phyloP scores from a whole-genome alignment of 805 yeast genomes.

The Candida sphagnicola region DNA sequence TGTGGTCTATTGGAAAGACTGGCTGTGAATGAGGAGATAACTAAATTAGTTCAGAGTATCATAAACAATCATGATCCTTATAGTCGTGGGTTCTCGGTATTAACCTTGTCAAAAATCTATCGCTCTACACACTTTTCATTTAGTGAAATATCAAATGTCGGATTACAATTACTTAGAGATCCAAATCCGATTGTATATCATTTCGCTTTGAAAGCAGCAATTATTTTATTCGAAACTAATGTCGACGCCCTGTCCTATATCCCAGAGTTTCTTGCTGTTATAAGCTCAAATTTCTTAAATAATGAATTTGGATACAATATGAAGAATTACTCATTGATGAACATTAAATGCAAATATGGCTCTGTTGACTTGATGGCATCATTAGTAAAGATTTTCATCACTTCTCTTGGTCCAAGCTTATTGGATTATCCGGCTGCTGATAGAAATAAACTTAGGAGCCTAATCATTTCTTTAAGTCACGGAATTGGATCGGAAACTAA shows the following conservation, averaged over 20 bases:
- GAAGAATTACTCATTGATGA: slow-evolving; percentile 26
- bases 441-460: slow-evolving; percentile 20
- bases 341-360: slow-evolving; percentile 30
- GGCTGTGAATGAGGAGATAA: slow-evolving; percentile 20
- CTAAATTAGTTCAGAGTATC: slow-evolving; percentile 50
- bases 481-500: slow-evolving; percentile 29
- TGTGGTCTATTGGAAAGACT: slow-evolving; percentile 16
- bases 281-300: slow-evolving; percentile 30
- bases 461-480: slow-evolving; percentile 24
- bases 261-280: slow-evolving; percentile 30
- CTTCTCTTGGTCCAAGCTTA: slow-evolving; percentile 37
- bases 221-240: slow-evolving; percentile 54
- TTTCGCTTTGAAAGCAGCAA: slow-evolving; percentile 62
- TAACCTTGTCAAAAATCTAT: slow-evolving; percentile 28
- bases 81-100: slow-evolving; percentile 44
- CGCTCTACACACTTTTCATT: slow-evolving; percentile 25
- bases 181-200: slow-evolving; percentile 84
- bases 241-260: slow-evolving; percentile 41
- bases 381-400: slow-evolving; percentile 27
- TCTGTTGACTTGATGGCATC: slow-evolving; percentile 19
- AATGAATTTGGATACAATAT: slow-evolving; percentile 36
- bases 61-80: slow-evolving; percentile 63
- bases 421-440: slow-evolving; percentile 16
- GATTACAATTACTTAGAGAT: slow-evolving; percentile 61
- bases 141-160: slow-evolving; percentile 48